These are phyloP conservation scores for Colletotrichum higginsianum DNA, from an alignment of 2,329 filamentous ascomycete genomes.

Conservation along the genomic window DNA sequence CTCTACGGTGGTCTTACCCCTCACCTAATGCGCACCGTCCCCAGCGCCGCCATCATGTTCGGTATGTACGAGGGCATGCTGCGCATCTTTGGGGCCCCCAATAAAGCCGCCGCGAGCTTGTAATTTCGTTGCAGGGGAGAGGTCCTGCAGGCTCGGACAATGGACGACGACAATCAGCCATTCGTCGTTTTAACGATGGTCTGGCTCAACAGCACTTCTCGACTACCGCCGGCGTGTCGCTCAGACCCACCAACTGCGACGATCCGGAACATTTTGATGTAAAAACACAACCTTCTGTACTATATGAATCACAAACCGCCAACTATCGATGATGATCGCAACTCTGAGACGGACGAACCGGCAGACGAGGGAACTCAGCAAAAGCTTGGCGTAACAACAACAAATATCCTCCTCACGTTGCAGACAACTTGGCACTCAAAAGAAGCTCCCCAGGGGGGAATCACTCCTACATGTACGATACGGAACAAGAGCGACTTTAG, in stretches of 20 bases:
- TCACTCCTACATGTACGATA: slow-evolving; percentile 9
- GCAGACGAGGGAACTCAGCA: neutral
- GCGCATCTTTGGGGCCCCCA: slow-evolving; percentile 56
- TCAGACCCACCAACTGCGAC: neutral
- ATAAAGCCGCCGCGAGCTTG: slow-evolving; percentile 31
- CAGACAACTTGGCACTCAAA: neutral
- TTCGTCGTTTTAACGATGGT: neutral
- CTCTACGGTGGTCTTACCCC: slow-evolving; percentile 94
- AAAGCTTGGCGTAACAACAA: neutral
- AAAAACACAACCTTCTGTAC: slow-evolving; percentile 3
- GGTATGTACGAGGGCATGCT: slow-evolving; percentile 82
- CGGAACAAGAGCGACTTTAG: neutral
- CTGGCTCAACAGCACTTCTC: neutral
- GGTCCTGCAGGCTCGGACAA: neutral
- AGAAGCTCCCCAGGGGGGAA: neutral
- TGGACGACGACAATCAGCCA: too few relatives aligned
- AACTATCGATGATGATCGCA: neutral
- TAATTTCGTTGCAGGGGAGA: neutral
- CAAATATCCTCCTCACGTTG: neutral
- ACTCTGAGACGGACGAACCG: neutral
- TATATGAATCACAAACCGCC: neutral
- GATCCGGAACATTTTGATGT: neutral
- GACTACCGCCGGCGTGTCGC: neutral
- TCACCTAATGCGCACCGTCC: slow-evolving; percentile 91
- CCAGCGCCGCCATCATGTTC: slow-evolving; percentile 96